These are phyloP conservation scores for Penicillium sp. DNA, from an alignment of 2,329 filamentous ascomycete genomes.

Conservation along the genomic window DNA sequence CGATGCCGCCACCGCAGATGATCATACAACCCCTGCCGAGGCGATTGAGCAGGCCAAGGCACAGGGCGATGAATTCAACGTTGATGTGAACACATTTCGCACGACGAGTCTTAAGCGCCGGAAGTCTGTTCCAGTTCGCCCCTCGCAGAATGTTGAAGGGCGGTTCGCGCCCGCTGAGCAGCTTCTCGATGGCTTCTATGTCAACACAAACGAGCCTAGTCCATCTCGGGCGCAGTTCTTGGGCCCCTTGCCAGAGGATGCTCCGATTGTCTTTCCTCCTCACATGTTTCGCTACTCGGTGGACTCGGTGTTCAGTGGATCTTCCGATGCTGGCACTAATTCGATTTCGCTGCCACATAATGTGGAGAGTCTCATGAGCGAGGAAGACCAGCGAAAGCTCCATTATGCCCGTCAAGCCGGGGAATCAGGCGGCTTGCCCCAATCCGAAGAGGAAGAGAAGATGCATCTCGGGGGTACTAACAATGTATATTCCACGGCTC, in stretches of 20 bases:
- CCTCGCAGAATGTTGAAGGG: conserved; percentile 70
- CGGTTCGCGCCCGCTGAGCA: conserved; percentile 69
- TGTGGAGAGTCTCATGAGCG: conserved; percentile 72
- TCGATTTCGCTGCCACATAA: conserved; percentile 63
- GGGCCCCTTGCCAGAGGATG: conserved; percentile 41
- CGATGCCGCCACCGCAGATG: conserved; percentile 77
- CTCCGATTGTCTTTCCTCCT: conserved; percentile 49
- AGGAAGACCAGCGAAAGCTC: conserved; percentile 71
- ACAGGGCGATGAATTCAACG: conserved; percentile 80
- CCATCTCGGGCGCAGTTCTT: conserved; percentile 52
- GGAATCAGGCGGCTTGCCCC: conserved; percentile 19
- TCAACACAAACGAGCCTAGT: conserved; percentile 64
- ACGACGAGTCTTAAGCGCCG: conserved; percentile 36
- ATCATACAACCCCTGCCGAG: conserved; percentile 69
- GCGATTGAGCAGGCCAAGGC: conserved; percentile 77
- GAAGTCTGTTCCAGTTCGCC: conserved; percentile 61
- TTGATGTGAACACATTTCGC: conserved; percentile 80
- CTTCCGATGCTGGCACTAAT: conserved; percentile 53
- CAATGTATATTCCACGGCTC: not conserved
- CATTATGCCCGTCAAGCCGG: conserved; percentile 57
- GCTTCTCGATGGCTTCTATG: conserved; percentile 64
- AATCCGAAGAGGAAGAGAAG: not conserved
- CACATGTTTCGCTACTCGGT: conserved; percentile 55
- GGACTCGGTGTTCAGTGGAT: conserved; percentile 56
- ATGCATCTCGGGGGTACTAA: not conserved